Percentiles rank a stretch among this genome's conserved stretches.
Conservation (phyloP, 345 rosid genomes). For the Salix caprea region DNA sequence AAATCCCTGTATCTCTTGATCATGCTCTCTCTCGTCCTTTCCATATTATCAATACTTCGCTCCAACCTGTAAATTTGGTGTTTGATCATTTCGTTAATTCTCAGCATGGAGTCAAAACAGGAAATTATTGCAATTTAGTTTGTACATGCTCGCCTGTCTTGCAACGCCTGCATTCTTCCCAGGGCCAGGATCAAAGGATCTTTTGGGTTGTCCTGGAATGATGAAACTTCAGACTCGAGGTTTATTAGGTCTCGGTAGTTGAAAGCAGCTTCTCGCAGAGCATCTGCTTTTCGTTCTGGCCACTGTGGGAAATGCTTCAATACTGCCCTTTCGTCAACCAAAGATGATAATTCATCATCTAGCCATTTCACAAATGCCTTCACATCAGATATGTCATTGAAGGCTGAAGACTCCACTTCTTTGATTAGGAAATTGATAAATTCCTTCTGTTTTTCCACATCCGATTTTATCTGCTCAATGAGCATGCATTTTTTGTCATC, state of each 20-base stretch:
- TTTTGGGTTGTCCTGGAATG: constrained; percentile 56
- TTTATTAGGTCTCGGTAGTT: constrained; percentile 57
- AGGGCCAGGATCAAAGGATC: constrained; percentile 43
- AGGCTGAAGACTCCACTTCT: constrained; percentile 67
- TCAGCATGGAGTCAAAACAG: background rate
- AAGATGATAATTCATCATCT: constrained; percentile 65
- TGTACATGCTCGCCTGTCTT: constrained; percentile 96
- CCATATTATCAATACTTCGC: constrained; percentile 51
- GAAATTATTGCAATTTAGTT: constrained; percentile 23
- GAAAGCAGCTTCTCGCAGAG: constrained; percentile 83
- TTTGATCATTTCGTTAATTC: constrained; percentile 25
- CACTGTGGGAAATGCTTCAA: constrained; percentile 85
- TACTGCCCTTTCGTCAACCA: constrained; percentile 96
- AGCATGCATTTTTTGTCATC: background rate
- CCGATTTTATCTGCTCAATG: constrained; percentile 69
- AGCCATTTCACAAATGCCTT: constrained; percentile 79
- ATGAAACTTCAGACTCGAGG: constrained; percentile 56
- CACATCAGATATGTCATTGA: constrained; percentile 60
- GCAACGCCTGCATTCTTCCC: constrained; percentile 63
- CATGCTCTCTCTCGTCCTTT: constrained; percentile 56
- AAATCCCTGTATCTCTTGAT: constrained; percentile 70
- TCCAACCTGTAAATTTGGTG: constrained; percentile 60
- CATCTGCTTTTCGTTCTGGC: constrained; percentile 89
- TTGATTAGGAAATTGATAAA: constrained; percentile 57
- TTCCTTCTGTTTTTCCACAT: constrained; percentile 66